Base-by-base conservation (phyloP, 2,329 filamentous ascomycete species). In the Venturia asperata region DNA sequence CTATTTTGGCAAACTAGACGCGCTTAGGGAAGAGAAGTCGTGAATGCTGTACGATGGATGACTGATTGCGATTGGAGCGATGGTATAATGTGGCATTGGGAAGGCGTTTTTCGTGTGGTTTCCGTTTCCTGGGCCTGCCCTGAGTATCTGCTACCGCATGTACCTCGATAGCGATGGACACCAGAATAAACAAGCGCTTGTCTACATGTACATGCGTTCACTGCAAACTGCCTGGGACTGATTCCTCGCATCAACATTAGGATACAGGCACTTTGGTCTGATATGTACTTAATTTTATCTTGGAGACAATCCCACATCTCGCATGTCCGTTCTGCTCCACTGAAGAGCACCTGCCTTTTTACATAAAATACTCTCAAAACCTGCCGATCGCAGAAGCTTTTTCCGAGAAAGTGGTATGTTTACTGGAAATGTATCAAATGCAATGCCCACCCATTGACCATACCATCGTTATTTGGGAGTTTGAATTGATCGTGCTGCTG, bases 1-100 rank as follows among this genome's bases (percentile, higher is more conserved):
- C 74, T 67, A 76, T 77, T 67, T 69, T 77, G 63, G 73, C 72
- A 68, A 77, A 77, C 67, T 77, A 70, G 49, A 52, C 5, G 47
- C 4, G 13, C 47, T 52, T 21, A 5, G 47, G n/a, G 45, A 47
- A 24, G 10, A 19, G n/a, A 24, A 21, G 21, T 21, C 24, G 47
- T 21, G 24, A 52, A 21, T 27, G 47, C 13, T 52, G 21, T 52
- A 52, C 21, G 45, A 52, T 30, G 21, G 6, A 52, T 52, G 24
- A 19, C 21, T 15, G 10, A 1, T 52, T 52, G 21, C 47, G 5
- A 30, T 27, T 17, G 47, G 47, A 27, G 47, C 47, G 24, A 52
- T 52, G 21, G 47, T 52, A 27, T 52, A 27, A 52, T 30, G 9
- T 52, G 47, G 21, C 47, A 52, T 52, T 27, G 21, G 47, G 47